Base-by-base conservation (phyloP, 1,284 basidiomycete genomes). In the Ganoderma lingzhi region DNA sequence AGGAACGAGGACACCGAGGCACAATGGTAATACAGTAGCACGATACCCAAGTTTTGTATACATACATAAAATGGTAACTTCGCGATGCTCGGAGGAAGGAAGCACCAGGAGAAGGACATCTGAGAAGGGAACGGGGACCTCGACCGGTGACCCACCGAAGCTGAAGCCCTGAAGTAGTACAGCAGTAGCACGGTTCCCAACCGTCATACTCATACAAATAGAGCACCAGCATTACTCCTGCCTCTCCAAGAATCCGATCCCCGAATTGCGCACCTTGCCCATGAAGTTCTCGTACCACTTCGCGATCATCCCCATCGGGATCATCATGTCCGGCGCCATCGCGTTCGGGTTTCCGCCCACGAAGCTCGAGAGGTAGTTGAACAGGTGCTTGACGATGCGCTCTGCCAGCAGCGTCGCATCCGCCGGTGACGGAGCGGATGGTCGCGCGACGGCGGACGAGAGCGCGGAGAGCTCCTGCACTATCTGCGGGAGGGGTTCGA, bases 311-410 rank as follows among this genome's bases (percentile, higher is more conserved):
- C 84, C 86, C 83, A 96, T 87, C n/a, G 94, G 93, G 5, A 96
- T 86, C 71, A 88, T 81, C 41, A 87, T 87, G 60, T 94, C 90
- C 0, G 89, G 88, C 3, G 86, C 84, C 48, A 90, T 69, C n/a
- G 76, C 75, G 0, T 80, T 80, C 35, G 83, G 86, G 51, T 83
- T 78, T 9, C 84, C 86, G 3, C 87, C 82, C 8, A 84, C 86
- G 76, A 96, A 97, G 1, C 94, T 90, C 51, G 93, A 90, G 4
- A 96, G 78, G 77, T 94, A 96, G 77, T 96, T 95, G 83, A 96
- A 90, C 58, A 97, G 82, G 80, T 96, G 88, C 75, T 89, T 90
- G 35, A 90, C 89, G 65, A 94, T 86, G 44, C 85, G 83, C 78
- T 94, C 90, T 1, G 92, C 93, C 32, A 90, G 73, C 6, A 78